Evolutionary conservation across 139 green algal species (phyloP).

Genomic region (Picochlorum sp.): DNA sequence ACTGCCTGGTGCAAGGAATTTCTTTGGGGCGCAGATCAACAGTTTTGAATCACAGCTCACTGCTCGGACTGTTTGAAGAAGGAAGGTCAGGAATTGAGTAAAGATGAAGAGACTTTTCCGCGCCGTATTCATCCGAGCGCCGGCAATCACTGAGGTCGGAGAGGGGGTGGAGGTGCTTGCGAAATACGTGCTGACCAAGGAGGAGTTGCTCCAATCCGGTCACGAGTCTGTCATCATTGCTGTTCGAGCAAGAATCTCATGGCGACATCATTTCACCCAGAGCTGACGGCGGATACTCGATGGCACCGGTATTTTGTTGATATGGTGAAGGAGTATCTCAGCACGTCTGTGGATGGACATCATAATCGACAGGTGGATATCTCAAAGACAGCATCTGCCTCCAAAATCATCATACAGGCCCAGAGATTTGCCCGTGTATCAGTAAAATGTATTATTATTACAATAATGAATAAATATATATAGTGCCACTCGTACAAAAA

Average conservation of each 20-base stretch:
- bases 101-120: slow-evolving; percentile 14
- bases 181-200: slow-evolving; percentile 49
- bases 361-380: neutral
- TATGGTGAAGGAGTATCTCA: slow-evolving; percentile 56
- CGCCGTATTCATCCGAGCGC: slow-evolving; percentile 78
- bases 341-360: neutral
- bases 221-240: slow-evolving; percentile 54
- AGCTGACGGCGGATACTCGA: slow-evolving; percentile 84
- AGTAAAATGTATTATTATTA: slow-evolving; percentile 11
- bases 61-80: slow-evolving; percentile 35
- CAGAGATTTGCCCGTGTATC: slow-evolving; percentile 59
- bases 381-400: slow-evolving; percentile 9
- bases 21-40: slow-evolving; percentile 94
- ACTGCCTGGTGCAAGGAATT: slow-evolving; percentile 93
- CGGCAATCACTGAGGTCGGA: slow-evolving; percentile 72
- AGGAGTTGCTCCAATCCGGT: slow-evolving; percentile 36
- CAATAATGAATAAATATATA: no score
- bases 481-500: no score
- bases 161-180: slow-evolving; percentile 76
- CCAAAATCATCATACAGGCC: slow-evolving; percentile 37
- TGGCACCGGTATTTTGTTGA: slow-evolving; percentile 85
- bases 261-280: slow-evolving; percentile 95
- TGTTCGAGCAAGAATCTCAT: slow-evolving; percentile 72
- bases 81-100: neutral
- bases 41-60: slow-evolving; percentile 85